phyloP scores from a whole-genome alignment of 2,329 filamentous ascomycete genomes.

The Fusarium oxysporum region DNA sequence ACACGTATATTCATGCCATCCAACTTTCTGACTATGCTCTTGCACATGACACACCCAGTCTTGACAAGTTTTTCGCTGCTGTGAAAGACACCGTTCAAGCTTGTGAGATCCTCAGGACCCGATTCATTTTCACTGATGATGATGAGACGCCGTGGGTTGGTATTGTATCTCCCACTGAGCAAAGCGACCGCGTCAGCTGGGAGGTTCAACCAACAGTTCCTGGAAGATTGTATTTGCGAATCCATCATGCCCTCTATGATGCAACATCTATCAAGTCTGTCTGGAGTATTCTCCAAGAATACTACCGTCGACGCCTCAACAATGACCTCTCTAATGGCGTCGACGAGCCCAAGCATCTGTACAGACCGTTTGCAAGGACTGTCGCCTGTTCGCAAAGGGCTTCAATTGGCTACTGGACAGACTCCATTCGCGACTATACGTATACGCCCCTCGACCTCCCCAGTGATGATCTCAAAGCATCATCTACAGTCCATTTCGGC shows the following conservation, averaged over 20 bases:
- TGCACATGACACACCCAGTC: background rate
- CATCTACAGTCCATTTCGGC: slow-evolving; percentile 11
- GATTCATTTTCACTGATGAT: slow-evolving; percentile 19
- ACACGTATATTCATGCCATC: slow-evolving; percentile 13
- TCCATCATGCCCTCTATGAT: slow-evolving; percentile 26
- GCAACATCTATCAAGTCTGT: slow-evolving; percentile 1
- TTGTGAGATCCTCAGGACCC: slow-evolving; percentile 18
- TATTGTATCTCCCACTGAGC: slow-evolving; percentile 17
- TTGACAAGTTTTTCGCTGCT: slow-evolving; percentile 15
- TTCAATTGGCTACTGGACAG: background rate
- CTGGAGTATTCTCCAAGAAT: background rate
- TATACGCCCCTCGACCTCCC: slow-evolving; percentile 2
- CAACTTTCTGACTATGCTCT: slow-evolving; percentile 9
- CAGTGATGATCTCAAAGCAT: background rate
- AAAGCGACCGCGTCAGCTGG: slow-evolving; percentile 17
- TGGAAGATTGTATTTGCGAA: background rate
- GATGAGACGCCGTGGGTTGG: slow-evolving; percentile 24
- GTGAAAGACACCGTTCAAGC: slow-evolving; percentile 5
- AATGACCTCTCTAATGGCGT: background rate
- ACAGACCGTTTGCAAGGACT: slow-evolving; percentile 13
- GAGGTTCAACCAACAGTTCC: background rate
- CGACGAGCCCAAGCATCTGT: background rate
- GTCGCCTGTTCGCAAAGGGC: background rate
- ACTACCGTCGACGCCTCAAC: background rate
- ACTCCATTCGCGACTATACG: background rate